Evolutionary conservation across 805 yeast genomes (phyloP).

Genomic region (Metschnikowia colocasiae): DNA sequence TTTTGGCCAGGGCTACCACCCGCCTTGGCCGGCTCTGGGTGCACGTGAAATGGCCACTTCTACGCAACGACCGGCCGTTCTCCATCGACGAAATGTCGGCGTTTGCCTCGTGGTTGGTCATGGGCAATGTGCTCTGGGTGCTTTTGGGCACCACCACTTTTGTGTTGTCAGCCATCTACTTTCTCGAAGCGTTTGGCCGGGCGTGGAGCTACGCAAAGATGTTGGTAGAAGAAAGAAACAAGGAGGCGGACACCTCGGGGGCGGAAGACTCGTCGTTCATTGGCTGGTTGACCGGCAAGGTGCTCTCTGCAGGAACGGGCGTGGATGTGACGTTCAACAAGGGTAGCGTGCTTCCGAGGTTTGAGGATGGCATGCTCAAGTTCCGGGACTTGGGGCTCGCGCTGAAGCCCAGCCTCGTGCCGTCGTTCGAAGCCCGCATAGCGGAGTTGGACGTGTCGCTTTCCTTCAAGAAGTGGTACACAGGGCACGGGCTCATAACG

Average conservation of each 20-base stretch:
- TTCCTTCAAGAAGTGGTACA: constrained; percentile 53
- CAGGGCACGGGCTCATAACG: constrained; percentile 50
- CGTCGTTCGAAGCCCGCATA: constrained; percentile 34
- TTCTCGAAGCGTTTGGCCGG: constrained; percentile 36
- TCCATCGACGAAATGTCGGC: constrained; percentile 52
- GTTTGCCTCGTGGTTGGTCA: constrained; percentile 52
- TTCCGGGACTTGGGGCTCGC: constrained; percentile 36
- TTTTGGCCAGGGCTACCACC: constrained; percentile 29
- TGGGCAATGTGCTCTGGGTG: constrained; percentile 56
- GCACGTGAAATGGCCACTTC: constrained; percentile 47
- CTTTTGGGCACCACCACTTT: constrained; percentile 57
- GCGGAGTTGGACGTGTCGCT: constrained; percentile 44
- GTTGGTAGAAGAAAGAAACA: neutral
- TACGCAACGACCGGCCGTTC: constrained; percentile 47
- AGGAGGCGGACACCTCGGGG: neutral
- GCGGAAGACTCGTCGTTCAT: constrained; percentile 22
- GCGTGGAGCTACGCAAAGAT: neutral
- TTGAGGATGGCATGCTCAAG: constrained; percentile 48
- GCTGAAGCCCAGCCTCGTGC: constrained; percentile 5
- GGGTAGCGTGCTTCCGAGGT: constrained; percentile 38
- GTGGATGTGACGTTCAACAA: constrained; percentile 35
- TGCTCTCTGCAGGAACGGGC: constrained; percentile 40
- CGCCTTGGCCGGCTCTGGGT: constrained; percentile 31
- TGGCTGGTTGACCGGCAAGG: constrained; percentile 31
- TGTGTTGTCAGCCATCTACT: constrained; percentile 44